These are phyloP conservation scores for Scheffersomyces cryptocercus DNA, from an alignment of 1,139 yeast species.

Conservation along the genomic window DNA sequence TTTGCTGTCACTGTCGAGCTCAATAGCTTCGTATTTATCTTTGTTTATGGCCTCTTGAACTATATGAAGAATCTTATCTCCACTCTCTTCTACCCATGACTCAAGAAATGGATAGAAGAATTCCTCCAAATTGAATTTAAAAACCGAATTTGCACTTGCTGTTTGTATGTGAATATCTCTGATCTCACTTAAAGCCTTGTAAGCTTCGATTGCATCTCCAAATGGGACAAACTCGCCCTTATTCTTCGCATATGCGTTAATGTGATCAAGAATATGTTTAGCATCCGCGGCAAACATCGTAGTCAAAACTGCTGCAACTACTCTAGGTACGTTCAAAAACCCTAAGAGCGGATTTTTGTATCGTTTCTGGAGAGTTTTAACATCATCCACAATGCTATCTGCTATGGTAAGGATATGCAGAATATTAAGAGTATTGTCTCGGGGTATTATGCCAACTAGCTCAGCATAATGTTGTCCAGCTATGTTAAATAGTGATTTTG, in stretches of 20 bases:
- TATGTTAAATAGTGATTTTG: slow-evolving; percentile 48
- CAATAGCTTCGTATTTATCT: slow-evolving; percentile 59
- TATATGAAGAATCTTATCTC: slow-evolving; percentile 48
- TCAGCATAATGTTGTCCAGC: slow-evolving; percentile 64
- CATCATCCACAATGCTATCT: slow-evolving; percentile 52
- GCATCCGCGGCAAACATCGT: slow-evolving; percentile 67
- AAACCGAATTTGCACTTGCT: slow-evolving; percentile 27
- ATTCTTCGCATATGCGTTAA: slow-evolving; percentile 44
- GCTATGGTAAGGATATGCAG: slow-evolving; percentile 62
- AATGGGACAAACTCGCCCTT: slow-evolving; percentile 46
- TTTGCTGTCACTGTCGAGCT: slow-evolving; percentile 39
- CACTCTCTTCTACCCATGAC: slow-evolving; percentile 57
- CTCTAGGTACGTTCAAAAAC: slow-evolving; percentile 52
- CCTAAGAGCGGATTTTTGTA: slow-evolving; percentile 66
- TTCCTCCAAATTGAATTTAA: slow-evolving; percentile 59
- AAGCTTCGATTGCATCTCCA: slow-evolving; percentile 63
- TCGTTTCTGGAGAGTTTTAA: slow-evolving; percentile 56
- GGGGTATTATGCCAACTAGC: slow-evolving; percentile 58
- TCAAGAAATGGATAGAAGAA: slow-evolving; percentile 60
- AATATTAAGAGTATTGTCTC: slow-evolving; percentile 60
- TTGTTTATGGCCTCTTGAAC: slow-evolving; percentile 55
- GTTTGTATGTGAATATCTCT: slow-evolving; percentile 58
- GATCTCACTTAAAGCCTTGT: slow-evolving; percentile 55
- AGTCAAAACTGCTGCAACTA: slow-evolving; percentile 58
- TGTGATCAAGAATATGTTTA: slow-evolving; percentile 57